Evolutionary conservation across 495 filamentous ascomycete species (phyloP), one percentile per base, ranked within the genome.

Genomic region (Podospora comata): DNA sequence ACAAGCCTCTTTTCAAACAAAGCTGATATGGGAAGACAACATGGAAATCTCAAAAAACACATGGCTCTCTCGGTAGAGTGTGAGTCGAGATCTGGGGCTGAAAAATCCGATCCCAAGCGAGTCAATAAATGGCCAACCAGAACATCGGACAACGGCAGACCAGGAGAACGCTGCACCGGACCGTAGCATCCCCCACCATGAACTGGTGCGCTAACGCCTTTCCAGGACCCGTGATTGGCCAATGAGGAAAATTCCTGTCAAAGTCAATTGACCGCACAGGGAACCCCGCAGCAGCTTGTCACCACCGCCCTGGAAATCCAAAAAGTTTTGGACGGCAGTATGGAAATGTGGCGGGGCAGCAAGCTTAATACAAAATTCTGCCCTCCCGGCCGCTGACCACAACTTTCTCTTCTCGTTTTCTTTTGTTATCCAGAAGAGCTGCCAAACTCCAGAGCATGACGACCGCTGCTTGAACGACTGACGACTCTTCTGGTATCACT

Each of bases 281-380:
- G 66, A 62, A 68, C 74, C 72, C 74, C 74, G 74, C 74, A 68
- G 63, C 48, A 71, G 34, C 20, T 60, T 39, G 60, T 18, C 53
- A 59, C 39, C 56, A 60, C 57, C 60, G 62, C 67, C 65, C 60
- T 68, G 65, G 53, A 48, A 48, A 48, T 58, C n/a, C 55, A 58
- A 71, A 73, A 72, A 71, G 65, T 67, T 67, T 72, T 71, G 67
- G 70, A 66, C 63, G 65, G 66, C 62, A 63, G 62, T 61, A 23
- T 53, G 44, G 60, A 30, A 58, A 64, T 26, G 66, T 70, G 71
- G 73, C 69, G 73, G 73, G 71, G 68, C 68, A 62, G 4, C 30
- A 32, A 63, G 28, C 23, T 63, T 56, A 15, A 60, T 66, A 70
- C 65, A 72, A 75, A 76, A 67, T 65, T 66, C 48, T 60, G 61